phyloP scores from a whole-genome alignment of 306 rosid genomes.

The Acacia confusa region DNA sequence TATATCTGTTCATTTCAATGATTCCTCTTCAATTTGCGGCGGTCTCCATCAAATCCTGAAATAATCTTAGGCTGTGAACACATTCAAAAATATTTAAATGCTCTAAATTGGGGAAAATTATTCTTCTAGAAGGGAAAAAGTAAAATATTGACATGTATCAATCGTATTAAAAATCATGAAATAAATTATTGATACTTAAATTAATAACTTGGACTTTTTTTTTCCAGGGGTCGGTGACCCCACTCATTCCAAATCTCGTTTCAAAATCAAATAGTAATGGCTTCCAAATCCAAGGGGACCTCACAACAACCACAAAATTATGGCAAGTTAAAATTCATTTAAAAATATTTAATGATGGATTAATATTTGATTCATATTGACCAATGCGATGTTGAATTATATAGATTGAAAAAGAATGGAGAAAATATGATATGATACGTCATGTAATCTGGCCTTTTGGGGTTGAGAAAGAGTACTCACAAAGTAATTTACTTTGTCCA shows the following conservation, averaged over 20 bases:
- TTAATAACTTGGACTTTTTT: neutral
- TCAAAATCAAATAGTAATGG: neutral
- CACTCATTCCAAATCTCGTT: neutral
- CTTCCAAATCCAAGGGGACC: neutral
- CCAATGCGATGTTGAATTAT: neutral
- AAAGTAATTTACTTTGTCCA: neutral
- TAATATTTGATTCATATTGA: neutral
- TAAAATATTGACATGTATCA: neutral
- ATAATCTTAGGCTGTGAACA: neutral
- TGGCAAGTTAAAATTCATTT: neutral
- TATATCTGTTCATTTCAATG: slow-evolving; percentile 20
- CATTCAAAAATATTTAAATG: slow-evolving; percentile 2
- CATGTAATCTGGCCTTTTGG: neutral
- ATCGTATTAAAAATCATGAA: neutral
- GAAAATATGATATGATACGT: neutral
- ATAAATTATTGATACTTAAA: neutral
- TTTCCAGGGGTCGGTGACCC: neutral
- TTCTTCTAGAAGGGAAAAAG: neutral
- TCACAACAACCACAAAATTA: neutral
- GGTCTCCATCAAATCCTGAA: slow-evolving; percentile 17
- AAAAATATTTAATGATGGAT: neutral
- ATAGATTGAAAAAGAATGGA: neutral
- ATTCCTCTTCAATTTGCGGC: neutral
- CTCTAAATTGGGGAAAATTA: neutral
- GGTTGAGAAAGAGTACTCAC: neutral